Percentiles rank a stretch among this genome's conserved stretches.
phyloP scores from a whole-genome alignment of 1,284 basidiomycete genomes.

The Ustilago tritici region DNA sequence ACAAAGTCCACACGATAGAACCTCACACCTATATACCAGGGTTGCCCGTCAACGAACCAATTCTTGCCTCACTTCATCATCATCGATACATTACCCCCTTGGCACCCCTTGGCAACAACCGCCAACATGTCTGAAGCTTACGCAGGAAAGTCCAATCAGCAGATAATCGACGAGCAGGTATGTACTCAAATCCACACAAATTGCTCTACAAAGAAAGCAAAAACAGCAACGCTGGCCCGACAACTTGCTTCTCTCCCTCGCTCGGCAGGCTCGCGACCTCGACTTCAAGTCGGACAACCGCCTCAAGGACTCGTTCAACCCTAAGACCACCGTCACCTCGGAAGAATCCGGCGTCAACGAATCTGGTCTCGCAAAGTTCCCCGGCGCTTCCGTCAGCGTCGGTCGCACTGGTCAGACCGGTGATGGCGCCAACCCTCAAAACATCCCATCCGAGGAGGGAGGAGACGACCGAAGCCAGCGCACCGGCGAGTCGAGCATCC shows the following conservation, averaged over 20 bases:
- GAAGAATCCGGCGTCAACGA: constrained; percentile 61
- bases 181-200: not conserved
- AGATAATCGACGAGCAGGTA: constrained; percentile 62
- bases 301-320: constrained; percentile 52
- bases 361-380: constrained; percentile 49
- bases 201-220: not conserved
- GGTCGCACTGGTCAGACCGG: constrained; percentile 59
- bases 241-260: not conserved
- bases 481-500: constrained; percentile 53
- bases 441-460: constrained; percentile 60
- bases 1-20: not conserved
- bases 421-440: constrained; percentile 58
- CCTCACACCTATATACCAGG: not conserved
- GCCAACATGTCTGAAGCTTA: constrained; percentile 59
- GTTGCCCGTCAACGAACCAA: not conserved
- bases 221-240: not conserved
- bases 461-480: constrained; percentile 50
- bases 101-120: not conserved
- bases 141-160: constrained; percentile 57
- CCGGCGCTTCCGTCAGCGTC: constrained; percentile 51
- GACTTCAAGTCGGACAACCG: constrained; percentile 51
- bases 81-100: constrained; percentile 1
- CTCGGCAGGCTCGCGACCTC: constrained; percentile 37
- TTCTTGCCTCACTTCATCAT: not conserved
- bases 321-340: constrained; percentile 51